Percentiles rank a stretch among this genome's conserved stretches.
Evolutionary conservation across 306 rosid genomes (phyloP).

Genomic region (Styphnolobium japonicum): DNA sequence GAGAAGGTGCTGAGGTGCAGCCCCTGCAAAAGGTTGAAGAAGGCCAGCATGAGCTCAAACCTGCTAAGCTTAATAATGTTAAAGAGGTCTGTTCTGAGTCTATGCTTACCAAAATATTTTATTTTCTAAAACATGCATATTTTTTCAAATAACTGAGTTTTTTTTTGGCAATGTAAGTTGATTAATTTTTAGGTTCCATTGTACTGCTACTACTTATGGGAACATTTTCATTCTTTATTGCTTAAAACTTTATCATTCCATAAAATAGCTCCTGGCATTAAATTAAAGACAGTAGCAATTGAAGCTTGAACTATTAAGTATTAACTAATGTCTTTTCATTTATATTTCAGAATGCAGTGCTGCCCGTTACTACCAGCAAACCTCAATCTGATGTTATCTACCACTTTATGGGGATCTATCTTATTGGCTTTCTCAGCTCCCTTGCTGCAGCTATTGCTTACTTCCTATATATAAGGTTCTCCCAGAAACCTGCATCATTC

Average conservation of each 20-base stretch:
- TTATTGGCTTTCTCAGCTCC: slow-evolving; percentile 70
- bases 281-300: not conserved
- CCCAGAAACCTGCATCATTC: slow-evolving; percentile 49
- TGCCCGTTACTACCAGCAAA: slow-evolving; percentile 21
- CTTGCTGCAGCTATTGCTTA: slow-evolving; percentile 71
- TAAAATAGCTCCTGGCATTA: not conserved
- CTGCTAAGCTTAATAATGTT: slow-evolving; percentile 37
- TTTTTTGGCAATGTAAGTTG: not conserved
- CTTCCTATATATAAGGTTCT: slow-evolving; percentile 49
- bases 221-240: not conserved
- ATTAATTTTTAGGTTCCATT: not conserved
- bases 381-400: slow-evolving; percentile 35
- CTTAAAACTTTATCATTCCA: not conserved
- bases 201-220: not conserved
- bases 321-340: not conserved
- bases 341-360: slow-evolving; percentile 46
- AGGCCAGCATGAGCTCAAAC: slow-evolving; percentile 42
- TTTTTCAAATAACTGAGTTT: not conserved
- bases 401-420: slow-evolving; percentile 81
- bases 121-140: not conserved
- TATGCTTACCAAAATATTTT: not conserved
- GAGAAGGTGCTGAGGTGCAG: slow-evolving; percentile 57
- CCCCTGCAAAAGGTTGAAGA: slow-evolving; percentile 72
- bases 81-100: slow-evolving; percentile 49
- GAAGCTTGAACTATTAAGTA: slow-evolving; percentile 9